Base-by-base conservation (phyloP, 352 stramenopile genomes). In the Pythium guiyangense region DNA sequence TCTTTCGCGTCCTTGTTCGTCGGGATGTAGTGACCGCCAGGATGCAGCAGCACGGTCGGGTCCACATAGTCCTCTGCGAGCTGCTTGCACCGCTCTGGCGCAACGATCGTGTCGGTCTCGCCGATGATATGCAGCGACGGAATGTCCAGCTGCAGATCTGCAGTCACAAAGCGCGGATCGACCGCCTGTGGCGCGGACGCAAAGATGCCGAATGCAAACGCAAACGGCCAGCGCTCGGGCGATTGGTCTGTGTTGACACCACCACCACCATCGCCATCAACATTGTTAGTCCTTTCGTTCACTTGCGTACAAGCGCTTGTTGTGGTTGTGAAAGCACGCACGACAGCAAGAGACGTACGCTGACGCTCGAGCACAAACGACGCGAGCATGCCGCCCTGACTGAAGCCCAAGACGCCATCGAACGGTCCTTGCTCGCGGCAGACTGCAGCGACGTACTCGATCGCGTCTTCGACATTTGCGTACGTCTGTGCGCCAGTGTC, bases 361-460 rank as follows among this genome's bases (percentile, higher is more conserved):
- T 93, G 83, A 57, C 73, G 67, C 45, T 90, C 77, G n/a, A 95
- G 60, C 25, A 93, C 71, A 34, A 88, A 34, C 0, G 75, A 81
- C 0, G 83, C 76, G 53, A 91, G 79, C 34, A 77, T 84, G 22
- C 81, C 85, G 34, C 85, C 85, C 52, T 93, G 84, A 57, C 83
- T 93, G 60, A 95, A 95, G 37, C 85, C 85, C 40, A 93, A 90
- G 43, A 95, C 73, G 29, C 86, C 86, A 42, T 94, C 75, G 52
- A 95, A 95, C 12, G 86, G 86, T 18, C 84, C 84, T 44, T 93
- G 79, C 22, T 76, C 80, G 31, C 70, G 70, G 40, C 76, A 74
- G 35, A 92, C 78, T 20, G 66, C 64, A 9, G 65, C 73, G 10
- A 95, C 51, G 57, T 89, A 93, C 6, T 82, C 79, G 34, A 92